Percentiles rank a stretch among this genome's conserved stretches.
phyloP scores from a whole-genome alignment of 1,284 basidiomycete species.

The Stygiomarasmius scandens region DNA sequence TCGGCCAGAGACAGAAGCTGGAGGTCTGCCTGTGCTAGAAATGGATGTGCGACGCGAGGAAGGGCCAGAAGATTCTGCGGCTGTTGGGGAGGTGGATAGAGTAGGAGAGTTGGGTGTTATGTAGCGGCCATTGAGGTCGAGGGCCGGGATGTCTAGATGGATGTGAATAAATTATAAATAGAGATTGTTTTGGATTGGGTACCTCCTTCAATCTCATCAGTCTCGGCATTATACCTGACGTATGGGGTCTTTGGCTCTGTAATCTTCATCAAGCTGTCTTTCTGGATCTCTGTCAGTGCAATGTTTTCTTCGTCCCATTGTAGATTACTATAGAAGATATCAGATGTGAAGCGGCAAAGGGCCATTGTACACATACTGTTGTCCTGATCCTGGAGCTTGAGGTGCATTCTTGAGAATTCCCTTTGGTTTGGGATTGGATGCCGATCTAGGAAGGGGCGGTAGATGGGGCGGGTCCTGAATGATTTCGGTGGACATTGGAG shows the following conservation, averaged over 20 bases:
- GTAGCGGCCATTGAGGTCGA: constrained; percentile 53
- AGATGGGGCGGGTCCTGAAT: constrained; percentile 41
- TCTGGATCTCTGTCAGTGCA: constrained; percentile 86
- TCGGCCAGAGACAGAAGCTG: constrained; percentile 48
- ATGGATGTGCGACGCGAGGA: constrained; percentile 83
- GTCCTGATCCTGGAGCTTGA: constrained; percentile 39
- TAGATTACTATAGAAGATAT: constrained; percentile 45
- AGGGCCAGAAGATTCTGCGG: constrained; percentile 53
- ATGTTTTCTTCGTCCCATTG: constrained; percentile 95
- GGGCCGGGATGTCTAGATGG: constrained; percentile 66
- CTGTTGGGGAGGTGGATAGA: constrained; percentile 51
- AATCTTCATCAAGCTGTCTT: constrained; percentile 95
- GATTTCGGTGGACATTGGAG: constrained; percentile 40
- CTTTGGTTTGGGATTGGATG: constrained; percentile 71
- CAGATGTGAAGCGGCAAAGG: constrained; percentile 1
- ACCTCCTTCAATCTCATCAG: constrained; percentile 82
- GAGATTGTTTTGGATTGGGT: background rate
- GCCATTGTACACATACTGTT: constrained; percentile 46
- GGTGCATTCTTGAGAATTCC: constrained; percentile 84
- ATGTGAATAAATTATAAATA: background rate
- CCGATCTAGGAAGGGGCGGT: constrained; percentile 53
- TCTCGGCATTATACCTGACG: constrained; percentile 86
- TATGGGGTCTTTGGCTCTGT: constrained; percentile 97
- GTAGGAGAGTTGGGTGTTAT: constrained; percentile 35
- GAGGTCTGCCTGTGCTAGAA: constrained; percentile 59